Conservation (phyloP, 345 rosid genomes). For the Luvunga scandens region DNA sequence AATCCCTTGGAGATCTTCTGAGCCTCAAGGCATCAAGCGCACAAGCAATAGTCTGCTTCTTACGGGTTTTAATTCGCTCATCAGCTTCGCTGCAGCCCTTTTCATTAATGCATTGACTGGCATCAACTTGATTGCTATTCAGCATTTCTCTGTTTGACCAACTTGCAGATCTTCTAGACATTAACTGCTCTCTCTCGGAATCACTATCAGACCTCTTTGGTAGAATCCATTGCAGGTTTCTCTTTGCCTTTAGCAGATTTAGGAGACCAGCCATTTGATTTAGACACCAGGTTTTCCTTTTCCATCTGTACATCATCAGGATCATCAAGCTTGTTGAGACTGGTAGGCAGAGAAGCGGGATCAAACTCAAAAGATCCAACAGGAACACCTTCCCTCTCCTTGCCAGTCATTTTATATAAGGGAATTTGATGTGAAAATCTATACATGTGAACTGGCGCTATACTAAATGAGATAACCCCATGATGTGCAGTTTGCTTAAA, state of each 20-base stretch:
- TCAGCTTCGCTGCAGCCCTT: conserved; percentile 21
- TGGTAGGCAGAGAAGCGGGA: conserved; percentile 61
- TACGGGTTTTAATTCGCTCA: conserved; percentile 21
- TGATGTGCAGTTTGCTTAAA: conserved; percentile 35
- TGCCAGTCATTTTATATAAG: conserved; percentile 63
- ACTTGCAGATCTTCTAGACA: conserved; percentile 26
- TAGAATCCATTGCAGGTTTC: conserved; percentile 11
- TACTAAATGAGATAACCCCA: conserved; percentile 30
- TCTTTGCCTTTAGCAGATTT: conserved; percentile 20
- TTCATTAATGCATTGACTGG: not conserved
- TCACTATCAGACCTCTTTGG: conserved; percentile 28
- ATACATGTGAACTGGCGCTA: conserved; percentile 46
- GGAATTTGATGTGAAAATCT: conserved; percentile 83
- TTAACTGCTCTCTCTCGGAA: conserved; percentile 8
- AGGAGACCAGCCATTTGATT: conserved; percentile 13
- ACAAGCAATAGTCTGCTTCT: conserved; percentile 14
- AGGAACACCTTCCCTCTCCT: conserved; percentile 71
- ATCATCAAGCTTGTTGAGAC: conserved; percentile 18
- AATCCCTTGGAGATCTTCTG: conserved; percentile 42
- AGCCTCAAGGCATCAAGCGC: conserved; percentile 25
- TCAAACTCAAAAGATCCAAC: conserved; percentile 75
- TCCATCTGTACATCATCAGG: conserved; percentile 16
- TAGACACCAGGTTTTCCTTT: conserved; percentile 19
- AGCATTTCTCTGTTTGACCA: conserved; percentile 4
- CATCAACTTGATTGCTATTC: conserved; percentile 14